A percentile compares a stretch with the other conserved stretches of the same genome.
Conservation (phyloP, 345 rosid species). For the Leavenworthia alabamica region DNA sequence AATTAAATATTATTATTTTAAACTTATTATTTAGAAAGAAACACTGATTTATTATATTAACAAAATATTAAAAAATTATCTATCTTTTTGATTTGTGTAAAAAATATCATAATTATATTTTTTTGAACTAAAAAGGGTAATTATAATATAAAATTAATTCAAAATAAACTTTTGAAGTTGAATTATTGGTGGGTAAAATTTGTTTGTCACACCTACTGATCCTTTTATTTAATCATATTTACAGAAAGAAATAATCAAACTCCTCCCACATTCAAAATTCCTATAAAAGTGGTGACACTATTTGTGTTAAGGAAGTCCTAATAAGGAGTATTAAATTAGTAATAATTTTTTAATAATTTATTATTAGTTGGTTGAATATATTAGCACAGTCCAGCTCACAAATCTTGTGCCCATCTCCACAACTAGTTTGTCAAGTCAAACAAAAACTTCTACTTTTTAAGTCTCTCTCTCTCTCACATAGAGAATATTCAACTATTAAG, state of each 20-base stretch:
- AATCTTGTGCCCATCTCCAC: constrained; percentile 22
- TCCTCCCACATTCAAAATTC: not conserved
- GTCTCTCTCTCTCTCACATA: not conserved
- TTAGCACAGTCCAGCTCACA: constrained; percentile 19
- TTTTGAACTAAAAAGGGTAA: too few species aligned
- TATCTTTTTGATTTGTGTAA: too few species aligned
- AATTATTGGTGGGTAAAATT: not conserved
- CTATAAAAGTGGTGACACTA: not conserved
- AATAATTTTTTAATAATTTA: not conserved
- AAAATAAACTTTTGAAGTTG: not conserved
- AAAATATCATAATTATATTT: too few species aligned
- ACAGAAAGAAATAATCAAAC: not conserved
- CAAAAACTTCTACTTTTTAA: constrained; percentile 19
- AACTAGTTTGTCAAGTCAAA: constrained; percentile 32
- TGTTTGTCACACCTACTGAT: not conserved
- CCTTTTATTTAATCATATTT: not conserved
- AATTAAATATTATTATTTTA: too few species aligned
- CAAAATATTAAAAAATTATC: too few species aligned
- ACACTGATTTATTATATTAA: too few species aligned
- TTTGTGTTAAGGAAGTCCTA: not conserved
- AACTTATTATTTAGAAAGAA: too few species aligned
- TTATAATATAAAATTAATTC: not conserved
- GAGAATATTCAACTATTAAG: constrained; percentile 26
- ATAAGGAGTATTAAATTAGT: not conserved
- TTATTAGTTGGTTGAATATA: not conserved